Base-by-base conservation (phyloP, 768 basidiomycete species). In the Sutorius australiensis region DNA sequence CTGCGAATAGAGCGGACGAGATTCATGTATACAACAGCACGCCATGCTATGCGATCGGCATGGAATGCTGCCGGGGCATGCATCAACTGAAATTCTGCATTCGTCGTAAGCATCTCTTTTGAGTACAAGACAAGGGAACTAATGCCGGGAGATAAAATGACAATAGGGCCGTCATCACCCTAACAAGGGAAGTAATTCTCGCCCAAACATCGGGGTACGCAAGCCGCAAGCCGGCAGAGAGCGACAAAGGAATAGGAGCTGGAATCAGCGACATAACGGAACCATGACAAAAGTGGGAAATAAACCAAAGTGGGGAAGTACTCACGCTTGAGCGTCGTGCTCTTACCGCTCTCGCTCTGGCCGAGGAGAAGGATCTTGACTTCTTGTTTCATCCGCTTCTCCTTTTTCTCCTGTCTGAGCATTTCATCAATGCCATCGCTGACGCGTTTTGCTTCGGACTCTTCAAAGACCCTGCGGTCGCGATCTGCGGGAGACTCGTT, bases 311-410 rank as follows among this genome's bases (percentile, higher is more conserved):
- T 42, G 33, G 53, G 33, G 36, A 48, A 43, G 51, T 46, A 84
- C 89, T 81, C 76, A 91, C 89, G 89, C 75, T 91, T 91, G 61
- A 92, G 76, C 8, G 89, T 89, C 9, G 90, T 92, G 65, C 87
- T 89, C 76, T 92, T 92, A 37, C 89, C 90, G 62, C 87, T 90
- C 77, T 92, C 89, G 56, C 89, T 91, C 78, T 92, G 90, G 47
- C 90, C 90, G 38, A 92, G 81, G 55, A 92, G 77, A 50, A 92
- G 75, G 48, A 92, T 81, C 65, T 85, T 86, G 69, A 92, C 81
- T 63, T 84, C 82, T 58, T 81, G 76, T 57, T 78, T 82, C 36
- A 70, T 66, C 67, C 78, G 83, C 71, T 78, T 83, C 57, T 86
- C 82, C 50, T 75, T 78, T 53, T 77, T 72, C 62, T 92, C 89